Evolutionary conservation across 2,329 filamentous ascomycete genomes (phyloP).

Genomic region (Aspergillus hiratsukae): DNA sequence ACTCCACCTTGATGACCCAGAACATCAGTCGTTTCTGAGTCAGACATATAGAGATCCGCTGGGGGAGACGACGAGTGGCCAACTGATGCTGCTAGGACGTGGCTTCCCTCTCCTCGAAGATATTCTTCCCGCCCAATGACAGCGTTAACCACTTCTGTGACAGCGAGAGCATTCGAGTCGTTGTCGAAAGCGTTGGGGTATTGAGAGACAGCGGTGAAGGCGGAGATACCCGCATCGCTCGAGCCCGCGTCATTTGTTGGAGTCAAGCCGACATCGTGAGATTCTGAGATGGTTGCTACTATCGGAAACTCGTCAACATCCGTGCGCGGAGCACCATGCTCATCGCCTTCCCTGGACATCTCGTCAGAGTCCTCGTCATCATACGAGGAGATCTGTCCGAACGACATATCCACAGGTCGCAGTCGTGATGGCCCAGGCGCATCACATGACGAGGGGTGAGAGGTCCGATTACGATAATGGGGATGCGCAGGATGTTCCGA

Average conservation of each 20-base stretch:
- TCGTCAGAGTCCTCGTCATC: neutral
- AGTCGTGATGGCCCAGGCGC: conserved; percentile 5
- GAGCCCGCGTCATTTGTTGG: conserved; percentile 1
- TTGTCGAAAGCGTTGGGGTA: conserved; percentile 20
- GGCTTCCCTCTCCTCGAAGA: conserved; percentile 1
- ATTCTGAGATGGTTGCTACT: neutral
- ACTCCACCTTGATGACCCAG: conserved; percentile 18
- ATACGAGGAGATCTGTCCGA: conserved; percentile 5
- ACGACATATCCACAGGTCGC: conserved; percentile 5
- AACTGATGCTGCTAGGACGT: neutral
- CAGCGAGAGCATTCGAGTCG: conserved; percentile 15
- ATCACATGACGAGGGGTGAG: conserved; percentile 13
- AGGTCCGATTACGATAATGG: conserved; percentile 5
- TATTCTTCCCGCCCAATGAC: conserved; percentile 15
- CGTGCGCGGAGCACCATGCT: neutral
- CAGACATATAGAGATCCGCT: conserved; percentile 18
- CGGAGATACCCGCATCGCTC: conserved; percentile 21
- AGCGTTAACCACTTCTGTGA: conserved; percentile 27
- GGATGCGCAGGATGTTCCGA: neutral
- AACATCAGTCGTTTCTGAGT: conserved; percentile 22
- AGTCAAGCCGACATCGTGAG: neutral
- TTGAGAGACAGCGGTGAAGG: conserved; percentile 27
- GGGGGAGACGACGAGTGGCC: conserved; percentile 11
- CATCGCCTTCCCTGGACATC: neutral
- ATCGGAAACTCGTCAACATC: neutral